Percentiles rank a stretch among this genome's conserved stretches.
phyloP scores from a whole-genome alignment of 352 stramenopile species.

The Phytophthora sojae region DNA sequence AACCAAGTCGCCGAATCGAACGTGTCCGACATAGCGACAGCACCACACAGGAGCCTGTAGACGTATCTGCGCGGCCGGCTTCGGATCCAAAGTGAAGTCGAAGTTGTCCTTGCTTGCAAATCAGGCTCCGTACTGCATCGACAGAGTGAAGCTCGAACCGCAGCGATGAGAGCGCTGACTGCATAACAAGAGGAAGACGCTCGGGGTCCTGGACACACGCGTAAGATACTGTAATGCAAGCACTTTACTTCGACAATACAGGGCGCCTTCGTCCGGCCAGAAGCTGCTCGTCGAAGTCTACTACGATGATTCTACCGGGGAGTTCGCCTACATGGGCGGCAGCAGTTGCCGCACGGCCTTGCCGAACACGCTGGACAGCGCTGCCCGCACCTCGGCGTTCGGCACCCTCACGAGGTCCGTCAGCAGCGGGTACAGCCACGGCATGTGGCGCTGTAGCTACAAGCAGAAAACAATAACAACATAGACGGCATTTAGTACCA shows the following conservation, averaged over 20 bases:
- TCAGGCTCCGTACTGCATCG: too few relatives aligned
- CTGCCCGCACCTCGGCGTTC: constrained; percentile 68
- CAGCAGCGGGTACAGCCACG: constrained; percentile 85
- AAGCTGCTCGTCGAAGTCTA: constrained; percentile 18
- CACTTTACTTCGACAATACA: constrained; percentile 25
- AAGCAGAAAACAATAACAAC: constrained; percentile 2
- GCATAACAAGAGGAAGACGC: not conserved
- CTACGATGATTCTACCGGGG: constrained; percentile 4
- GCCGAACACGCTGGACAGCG: constrained; percentile 70
- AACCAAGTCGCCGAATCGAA: too few relatives aligned
- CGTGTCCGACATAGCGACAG: too few relatives aligned
- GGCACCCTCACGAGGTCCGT: constrained; percentile 76
- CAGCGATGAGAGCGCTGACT: not conserved
- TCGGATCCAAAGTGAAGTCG: not conserved
- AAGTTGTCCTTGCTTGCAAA: too few relatives aligned
- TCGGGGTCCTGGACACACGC: not conserved
- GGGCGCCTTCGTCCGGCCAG: constrained; percentile 18
- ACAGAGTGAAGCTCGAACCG: too few relatives aligned
- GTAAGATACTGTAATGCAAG: constrained; percentile 10
- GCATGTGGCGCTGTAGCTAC: constrained; percentile 71
- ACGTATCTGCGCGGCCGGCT: too few relatives aligned
- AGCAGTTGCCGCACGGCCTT: constrained; percentile 71
- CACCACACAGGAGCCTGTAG: too few relatives aligned
- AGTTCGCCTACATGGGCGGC: constrained; percentile 34
- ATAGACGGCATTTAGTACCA: not conserved